These are phyloP conservation scores for Halenospora varia DNA, from an alignment of 495 filamentous ascomycete genomes.

Conservation along the genomic window DNA sequence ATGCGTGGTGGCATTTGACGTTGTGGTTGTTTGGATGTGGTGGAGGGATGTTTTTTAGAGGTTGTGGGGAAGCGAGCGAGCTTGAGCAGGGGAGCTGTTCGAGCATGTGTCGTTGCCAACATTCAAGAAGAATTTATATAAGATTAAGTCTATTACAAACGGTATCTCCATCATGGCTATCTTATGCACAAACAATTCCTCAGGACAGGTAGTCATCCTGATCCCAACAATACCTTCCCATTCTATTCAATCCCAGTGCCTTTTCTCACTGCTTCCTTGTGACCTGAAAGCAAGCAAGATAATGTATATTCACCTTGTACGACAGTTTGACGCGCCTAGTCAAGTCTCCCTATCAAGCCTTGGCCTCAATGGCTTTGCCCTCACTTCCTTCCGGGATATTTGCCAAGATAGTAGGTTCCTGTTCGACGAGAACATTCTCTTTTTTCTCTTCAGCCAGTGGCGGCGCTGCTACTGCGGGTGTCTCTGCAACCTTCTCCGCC, in stretches of 20 bases:
- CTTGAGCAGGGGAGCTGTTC: background rate
- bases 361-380: no score
- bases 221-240: background rate
- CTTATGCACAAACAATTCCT: background rate
- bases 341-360: background rate
- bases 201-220: background rate
- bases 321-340: no score
- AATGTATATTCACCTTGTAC: background rate
- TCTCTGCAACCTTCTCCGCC: background rate
- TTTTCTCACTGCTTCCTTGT: no score
- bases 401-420: background rate
- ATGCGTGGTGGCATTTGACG: conserved; percentile 4
- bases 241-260: no score
- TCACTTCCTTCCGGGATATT: background rate
- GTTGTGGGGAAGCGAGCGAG: background rate
- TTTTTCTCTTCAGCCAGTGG: background rate
- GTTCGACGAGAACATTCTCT: background rate
- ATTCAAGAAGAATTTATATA: background rate
- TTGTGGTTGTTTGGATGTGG: background rate
- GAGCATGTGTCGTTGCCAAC: background rate
- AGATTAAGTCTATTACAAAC: background rate
- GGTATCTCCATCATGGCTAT: background rate
- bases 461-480: background rate
- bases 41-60: background rate
- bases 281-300: no score